Evolutionary conservation across 2,329 filamentous ascomycete genomes (phyloP).

Genomic region (Onygenales sp.): DNA sequence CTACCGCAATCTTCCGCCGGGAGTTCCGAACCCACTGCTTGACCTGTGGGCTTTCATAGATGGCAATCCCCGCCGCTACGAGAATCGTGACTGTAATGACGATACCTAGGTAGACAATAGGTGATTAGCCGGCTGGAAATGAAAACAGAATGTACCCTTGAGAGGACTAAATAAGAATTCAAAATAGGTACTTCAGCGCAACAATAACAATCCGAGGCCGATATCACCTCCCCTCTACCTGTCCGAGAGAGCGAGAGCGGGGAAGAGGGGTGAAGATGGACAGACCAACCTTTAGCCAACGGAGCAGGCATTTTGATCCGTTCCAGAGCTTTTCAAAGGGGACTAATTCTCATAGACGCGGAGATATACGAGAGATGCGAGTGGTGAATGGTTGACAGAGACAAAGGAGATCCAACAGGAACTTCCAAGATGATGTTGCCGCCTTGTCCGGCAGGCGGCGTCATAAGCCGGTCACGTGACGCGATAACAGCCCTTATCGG

Average conservation of each 20-base stretch:
- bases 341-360: background rate
- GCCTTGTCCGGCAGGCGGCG: background rate
- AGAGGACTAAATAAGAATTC: background rate
- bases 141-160: background rate
- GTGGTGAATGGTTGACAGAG: background rate
- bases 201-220: conserved; percentile 4
- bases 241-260: background rate
- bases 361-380: background rate
- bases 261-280: background rate
- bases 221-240: conserved; percentile 9
- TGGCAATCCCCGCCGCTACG: conserved; percentile 52
- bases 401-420: background rate
- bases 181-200: background rate
- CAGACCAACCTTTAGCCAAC: conserved; percentile 37
- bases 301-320: conserved; percentile 34
- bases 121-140: background rate
- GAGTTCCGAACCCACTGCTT: conserved; percentile 53
- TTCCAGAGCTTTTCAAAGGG: background rate
- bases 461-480: background rate
- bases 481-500: background rate
- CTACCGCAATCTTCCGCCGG: conserved; percentile 51
- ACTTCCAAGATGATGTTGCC: conserved; percentile 1
- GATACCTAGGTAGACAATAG: conserved; percentile 37
- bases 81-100: conserved; percentile 53
- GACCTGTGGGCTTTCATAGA: conserved; percentile 55